phyloP scores from a whole-genome alignment of 179 eudicot species.

The Gypsophila paniculata region DNA sequence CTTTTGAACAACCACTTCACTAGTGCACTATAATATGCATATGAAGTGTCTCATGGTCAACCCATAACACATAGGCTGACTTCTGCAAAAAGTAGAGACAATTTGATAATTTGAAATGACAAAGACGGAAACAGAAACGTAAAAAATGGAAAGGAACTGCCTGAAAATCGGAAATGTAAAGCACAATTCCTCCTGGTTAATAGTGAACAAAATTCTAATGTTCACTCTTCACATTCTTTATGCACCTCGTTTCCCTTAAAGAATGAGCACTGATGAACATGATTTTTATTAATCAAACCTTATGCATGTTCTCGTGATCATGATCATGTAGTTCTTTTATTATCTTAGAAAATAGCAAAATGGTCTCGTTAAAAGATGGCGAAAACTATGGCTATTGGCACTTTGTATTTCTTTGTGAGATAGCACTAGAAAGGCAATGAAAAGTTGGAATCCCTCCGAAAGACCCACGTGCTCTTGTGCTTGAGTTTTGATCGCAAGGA shows the following conservation, averaged over 20 bases:
- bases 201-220: not conserved
- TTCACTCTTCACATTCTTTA: not conserved
- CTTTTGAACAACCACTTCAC: too few relatives aligned
- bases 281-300: not conserved
- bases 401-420: not conserved
- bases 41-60: too few relatives aligned
- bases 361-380: not conserved
- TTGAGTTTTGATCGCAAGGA: not conserved
- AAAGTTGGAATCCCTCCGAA: not conserved
- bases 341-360: not conserved
- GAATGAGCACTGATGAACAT: not conserved
- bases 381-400: not conserved
- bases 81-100: not conserved
- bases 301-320: not conserved
- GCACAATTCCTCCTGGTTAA: not conserved
- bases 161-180: not conserved
- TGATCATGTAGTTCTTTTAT: not conserved
- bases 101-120: not conserved
- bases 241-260: not conserved
- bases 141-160: not conserved
- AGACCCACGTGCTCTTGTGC: not conserved
- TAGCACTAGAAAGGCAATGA: not conserved
- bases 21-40: too few relatives aligned
- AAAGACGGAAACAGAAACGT: not conserved
- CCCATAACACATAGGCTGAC: not conserved